Base-by-base conservation (phyloP, 345 rosid species). In the Brassica carinata region DNA sequence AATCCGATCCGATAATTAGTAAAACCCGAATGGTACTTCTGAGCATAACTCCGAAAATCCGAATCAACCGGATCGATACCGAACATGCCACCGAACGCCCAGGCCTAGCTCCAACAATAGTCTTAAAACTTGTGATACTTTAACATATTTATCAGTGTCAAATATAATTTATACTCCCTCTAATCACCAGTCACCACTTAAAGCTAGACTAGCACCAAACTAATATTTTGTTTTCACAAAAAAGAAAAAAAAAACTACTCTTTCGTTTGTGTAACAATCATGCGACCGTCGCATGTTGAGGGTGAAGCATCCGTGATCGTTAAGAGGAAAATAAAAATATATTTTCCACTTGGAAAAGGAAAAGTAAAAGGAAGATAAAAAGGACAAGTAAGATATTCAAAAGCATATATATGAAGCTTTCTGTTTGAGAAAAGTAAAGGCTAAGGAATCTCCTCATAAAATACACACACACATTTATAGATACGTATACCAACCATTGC, bases 221-320 rank as follows among this genome's bases (percentile, higher is more conserved):
- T 64, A 69, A 45, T 61, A 5, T 8, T 31, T 77, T 53, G 29
- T 19, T 77, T 71, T 77, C 30, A 30, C 31, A 8, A 8, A 55
- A 36, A 55, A 26, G 40, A 45, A 8, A 8, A 55, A 36, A 55
- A 26, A 13, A 5, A n/a, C 7, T 61, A 30, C 51, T 62, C 17
- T 70, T 63, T 71, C 72, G 59, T 26, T 78, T 78, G 18, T 65
- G 73, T 72, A 55, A 65, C 73, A 55, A 57, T 79, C 62, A 72
- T 72, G 58, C 33, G 18, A 55, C 77, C 59, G 71, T 78, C 82
- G 51, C 77, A 78, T 78, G 73, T 72, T 79, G 73, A 36, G 67
- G 61, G 68, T 40, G 77, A 79, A 38, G 68, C 73, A 67, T 73
- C 78, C 65, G 70, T 79, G 82, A 34, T 73, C 74, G 74, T 79